Base-by-base conservation (phyloP, 306 rosid species). In the Cicer arietinum region DNA sequence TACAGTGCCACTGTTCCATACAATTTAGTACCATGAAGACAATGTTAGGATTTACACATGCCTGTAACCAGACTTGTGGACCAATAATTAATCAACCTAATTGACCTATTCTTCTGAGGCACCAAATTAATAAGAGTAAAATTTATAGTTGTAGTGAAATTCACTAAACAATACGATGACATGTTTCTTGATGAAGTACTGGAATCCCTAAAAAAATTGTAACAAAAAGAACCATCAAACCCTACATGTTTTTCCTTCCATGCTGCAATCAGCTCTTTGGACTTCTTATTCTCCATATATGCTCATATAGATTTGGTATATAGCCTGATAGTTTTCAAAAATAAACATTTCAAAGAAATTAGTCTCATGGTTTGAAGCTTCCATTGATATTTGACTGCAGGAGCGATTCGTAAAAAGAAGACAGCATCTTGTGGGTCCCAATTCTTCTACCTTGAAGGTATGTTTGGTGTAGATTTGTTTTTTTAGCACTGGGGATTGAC, bases 371-470 rank as follows among this genome's bases (percentile, higher is more conserved):
- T 57, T 30, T 13, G 43, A 84, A 67, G 16, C 20, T 67, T 80
- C 47, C 6, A 18, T 43, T 41, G 39, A 25, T 62, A 73, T 65
- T 77, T 81, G 48, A 72, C 66, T 88, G 78, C 87, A 94, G 98
- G 98, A 90, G 71, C 88, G 92, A 50, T 89, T 93, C 78, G 89
- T 93, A 30, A 93, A 89, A 80, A 77, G 98, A 73, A 85, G 98
- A 74, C 88, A 89, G 42, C 96, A 90, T 76, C 91, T 93, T 43
- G 72, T 93, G 70, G 98, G 97, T 43, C 96, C 97, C 54, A 91
- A 89, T 81, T 84, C 92, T 48, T 85, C 93, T 67, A 93, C 97
- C 60, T 76, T 93, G 75, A 90, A 91, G 97, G 98, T 94, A 60
- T 73, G 5, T 7, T 45, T 67, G 42, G 56, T 37, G 40, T 51